phyloP scores from a whole-genome alignment of 148 eudicot species.

The Mesembryanthemum crystallinum region DNA sequence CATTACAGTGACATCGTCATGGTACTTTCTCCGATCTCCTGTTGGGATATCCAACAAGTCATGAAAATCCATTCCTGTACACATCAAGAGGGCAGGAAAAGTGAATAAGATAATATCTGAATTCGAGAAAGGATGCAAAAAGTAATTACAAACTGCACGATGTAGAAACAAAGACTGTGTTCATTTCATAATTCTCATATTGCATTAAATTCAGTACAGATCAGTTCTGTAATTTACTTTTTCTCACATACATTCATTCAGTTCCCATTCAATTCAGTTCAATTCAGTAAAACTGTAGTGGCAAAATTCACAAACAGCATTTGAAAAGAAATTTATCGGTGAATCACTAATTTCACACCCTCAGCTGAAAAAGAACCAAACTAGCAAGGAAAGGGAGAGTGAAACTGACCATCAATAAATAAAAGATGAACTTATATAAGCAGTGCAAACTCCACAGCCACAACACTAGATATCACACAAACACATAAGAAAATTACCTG shows the following conservation, averaged over 20 bases:
- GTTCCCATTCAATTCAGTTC: background rate
- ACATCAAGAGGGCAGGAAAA: background rate
- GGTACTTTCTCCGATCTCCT: constrained; percentile 96
- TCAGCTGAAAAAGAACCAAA: background rate
- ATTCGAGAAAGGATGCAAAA: background rate
- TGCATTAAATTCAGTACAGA: too few relatives aligned
- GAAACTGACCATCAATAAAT: too few relatives aligned
- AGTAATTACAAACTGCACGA: background rate
- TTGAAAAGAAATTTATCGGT: background rate
- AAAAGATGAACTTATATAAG: background rate
- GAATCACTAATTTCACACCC: background rate
- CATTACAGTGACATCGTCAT: constrained; percentile 99
- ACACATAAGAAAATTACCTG: constrained; percentile 48
- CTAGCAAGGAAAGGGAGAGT: background rate
- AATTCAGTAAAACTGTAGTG: too few relatives aligned
- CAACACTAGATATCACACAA: background rate
- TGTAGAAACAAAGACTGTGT: background rate
- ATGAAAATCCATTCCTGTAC: constrained; percentile 91
- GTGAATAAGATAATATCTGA: background rate
- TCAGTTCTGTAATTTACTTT: too few relatives aligned
- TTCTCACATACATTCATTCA: background rate
- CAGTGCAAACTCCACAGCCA: background rate
- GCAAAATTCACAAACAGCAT: too few relatives aligned
- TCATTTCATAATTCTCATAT: too few relatives aligned
- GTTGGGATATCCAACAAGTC: constrained; percentile 97